Conservation (phyloP, 2,329 filamentous ascomycete genomes). For the Xylariaceae sp. region DNA sequence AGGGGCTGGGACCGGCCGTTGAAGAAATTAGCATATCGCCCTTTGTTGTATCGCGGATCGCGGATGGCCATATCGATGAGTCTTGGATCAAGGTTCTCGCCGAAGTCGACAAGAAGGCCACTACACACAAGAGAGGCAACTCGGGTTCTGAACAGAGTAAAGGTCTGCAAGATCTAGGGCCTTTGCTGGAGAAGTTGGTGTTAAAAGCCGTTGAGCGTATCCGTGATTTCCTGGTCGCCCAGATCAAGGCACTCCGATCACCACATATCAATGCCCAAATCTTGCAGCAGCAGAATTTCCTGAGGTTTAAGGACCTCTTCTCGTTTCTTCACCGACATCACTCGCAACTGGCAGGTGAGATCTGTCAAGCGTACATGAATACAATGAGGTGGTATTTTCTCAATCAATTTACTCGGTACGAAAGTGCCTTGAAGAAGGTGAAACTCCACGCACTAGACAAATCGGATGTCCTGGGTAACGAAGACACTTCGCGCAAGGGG, state of each 20-base stretch:
- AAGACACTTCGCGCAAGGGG: slow-evolving; percentile 64
- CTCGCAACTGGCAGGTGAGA: slow-evolving; percentile 78
- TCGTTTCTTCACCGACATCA: slow-evolving; percentile 81
- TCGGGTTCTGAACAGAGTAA: slow-evolving; percentile 62
- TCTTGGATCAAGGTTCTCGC: slow-evolving; percentile 76
- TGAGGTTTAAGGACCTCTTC: slow-evolving; percentile 85
- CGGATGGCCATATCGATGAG: slow-evolving; percentile 85
- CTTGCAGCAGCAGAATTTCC: slow-evolving; percentile 87
- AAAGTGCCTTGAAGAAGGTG: slow-evolving; percentile 76
- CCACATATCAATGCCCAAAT: slow-evolving; percentile 97
- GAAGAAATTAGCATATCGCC: slow-evolving; percentile 91
- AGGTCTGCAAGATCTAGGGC: slow-evolving; percentile 77
- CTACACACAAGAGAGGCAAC: slow-evolving; percentile 64
- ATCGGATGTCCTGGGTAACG: slow-evolving; percentile 76
- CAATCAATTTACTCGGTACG: slow-evolving; percentile 86
- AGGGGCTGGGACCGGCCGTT: slow-evolving; percentile 78
- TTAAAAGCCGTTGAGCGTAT: slow-evolving; percentile 92
- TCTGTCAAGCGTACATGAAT: slow-evolving; percentile 90
- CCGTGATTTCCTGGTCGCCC: slow-evolving; percentile 86
- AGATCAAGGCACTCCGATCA: slow-evolving; percentile 89
- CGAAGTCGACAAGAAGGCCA: slow-evolving; percentile 72
- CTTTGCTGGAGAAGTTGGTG: slow-evolving; percentile 77
- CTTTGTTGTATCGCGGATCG: slow-evolving; percentile 75
- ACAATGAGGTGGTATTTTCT: slow-evolving; percentile 99
- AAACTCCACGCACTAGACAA: slow-evolving; percentile 80